phyloP scores from a whole-genome alignment of 2,329 filamentous ascomycete species.

The Zymoseptoria tritici region DNA sequence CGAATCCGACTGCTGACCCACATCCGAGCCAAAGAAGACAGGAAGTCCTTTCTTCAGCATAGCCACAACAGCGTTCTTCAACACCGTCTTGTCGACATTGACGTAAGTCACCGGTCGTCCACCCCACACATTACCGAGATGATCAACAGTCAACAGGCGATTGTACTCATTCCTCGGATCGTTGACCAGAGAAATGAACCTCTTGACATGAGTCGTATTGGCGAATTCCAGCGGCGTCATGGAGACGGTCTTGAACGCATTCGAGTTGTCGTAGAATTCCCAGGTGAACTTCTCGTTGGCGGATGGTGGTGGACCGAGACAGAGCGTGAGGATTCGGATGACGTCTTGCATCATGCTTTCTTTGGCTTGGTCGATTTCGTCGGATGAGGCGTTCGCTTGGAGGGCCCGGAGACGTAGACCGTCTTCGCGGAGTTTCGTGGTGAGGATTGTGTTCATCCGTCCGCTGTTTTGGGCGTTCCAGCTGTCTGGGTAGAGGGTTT shows the following conservation, averaged over 20 bases:
- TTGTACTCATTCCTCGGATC: constrained; percentile 73
- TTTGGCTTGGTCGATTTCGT: constrained; percentile 50
- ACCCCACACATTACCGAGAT: constrained; percentile 74
- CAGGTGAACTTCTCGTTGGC: constrained; percentile 66
- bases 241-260: constrained; percentile 54
- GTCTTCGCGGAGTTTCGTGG: constrained; percentile 80
- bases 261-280: constrained; percentile 66
- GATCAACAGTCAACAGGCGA: constrained; percentile 65
- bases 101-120: constrained; percentile 71
- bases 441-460: constrained; percentile 65
- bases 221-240: constrained; percentile 67
- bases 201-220: constrained; percentile 55
- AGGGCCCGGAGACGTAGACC: constrained; percentile 64
- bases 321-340: constrained; percentile 71
- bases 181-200: constrained; percentile 74
- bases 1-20: constrained; percentile 70
- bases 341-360: constrained; percentile 72
- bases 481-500: constrained; percentile 71
- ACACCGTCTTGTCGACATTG: constrained; percentile 66
- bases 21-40: constrained; percentile 83
- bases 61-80: constrained; percentile 65
- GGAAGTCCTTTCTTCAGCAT: constrained; percentile 74
- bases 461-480: constrained; percentile 68
- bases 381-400: constrained; percentile 33
- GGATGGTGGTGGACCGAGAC: constrained; percentile 70